phyloP scores from a whole-genome alignment of 805 yeast genomes.

The Schizosaccharomyces lindneri region DNA sequence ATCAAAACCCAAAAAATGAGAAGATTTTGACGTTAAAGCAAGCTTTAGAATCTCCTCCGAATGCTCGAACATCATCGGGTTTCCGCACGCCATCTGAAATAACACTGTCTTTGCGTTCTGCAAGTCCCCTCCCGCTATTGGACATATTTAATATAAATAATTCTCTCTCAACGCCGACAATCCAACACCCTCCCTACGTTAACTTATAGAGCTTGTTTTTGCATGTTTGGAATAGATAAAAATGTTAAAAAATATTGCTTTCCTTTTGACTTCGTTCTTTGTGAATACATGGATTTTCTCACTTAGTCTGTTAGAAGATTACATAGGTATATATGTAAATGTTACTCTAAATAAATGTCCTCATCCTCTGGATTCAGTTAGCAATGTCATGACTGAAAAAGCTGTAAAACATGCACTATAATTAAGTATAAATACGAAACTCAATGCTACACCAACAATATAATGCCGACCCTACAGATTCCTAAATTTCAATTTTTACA shows the following conservation, averaged over 20 bases:
- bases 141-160: background rate
- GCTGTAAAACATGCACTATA: too few species aligned
- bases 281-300: background rate
- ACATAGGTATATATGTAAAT: too few species aligned
- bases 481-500: too few species aligned
- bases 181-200: background rate
- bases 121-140: background rate
- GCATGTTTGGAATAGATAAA: background rate
- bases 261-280: background rate
- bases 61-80: background rate
- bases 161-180: background rate
- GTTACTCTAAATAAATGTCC: too few species aligned
- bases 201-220: background rate
- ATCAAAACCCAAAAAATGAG: background rate
- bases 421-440: too few species aligned
- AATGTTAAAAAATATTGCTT: background rate
- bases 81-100: background rate
- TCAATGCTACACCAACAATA: too few species aligned
- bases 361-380: too few species aligned
- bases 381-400: too few species aligned
- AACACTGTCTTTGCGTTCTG: background rate
- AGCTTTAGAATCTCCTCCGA: background rate
- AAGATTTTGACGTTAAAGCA: background rate
- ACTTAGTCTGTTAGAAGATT: too few species aligned
- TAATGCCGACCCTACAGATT: too few species aligned